Percentiles rank a stretch among this genome's conserved stretches.
These are phyloP conservation scores for Apiotrichum siamense DNA, from an alignment of 1,284 basidiomycete genomes.

Conservation along the genomic window DNA sequence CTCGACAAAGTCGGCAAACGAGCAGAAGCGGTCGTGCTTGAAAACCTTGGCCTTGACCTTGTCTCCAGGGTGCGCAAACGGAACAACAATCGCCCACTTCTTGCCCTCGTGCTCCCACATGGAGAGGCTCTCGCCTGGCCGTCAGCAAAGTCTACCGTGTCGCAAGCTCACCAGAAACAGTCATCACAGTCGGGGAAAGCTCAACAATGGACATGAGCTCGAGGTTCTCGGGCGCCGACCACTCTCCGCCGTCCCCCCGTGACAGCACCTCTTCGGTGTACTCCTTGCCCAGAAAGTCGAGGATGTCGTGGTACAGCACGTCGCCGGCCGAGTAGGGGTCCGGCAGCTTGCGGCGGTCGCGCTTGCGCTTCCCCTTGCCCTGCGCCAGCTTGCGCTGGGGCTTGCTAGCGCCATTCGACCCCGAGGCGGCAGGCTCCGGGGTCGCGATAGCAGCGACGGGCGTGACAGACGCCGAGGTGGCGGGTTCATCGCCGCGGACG, in stretches of 20 bases:
- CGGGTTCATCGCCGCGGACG: constrained; percentile 4
- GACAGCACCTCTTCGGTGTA: constrained; percentile 54
- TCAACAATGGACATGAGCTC: constrained; percentile 59
- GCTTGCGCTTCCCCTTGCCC: constrained; percentile 23
- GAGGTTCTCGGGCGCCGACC: constrained; percentile 51
- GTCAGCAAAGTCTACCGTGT: background rate
- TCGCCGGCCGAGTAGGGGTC: constrained; percentile 68
- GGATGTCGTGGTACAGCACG: constrained; percentile 66
- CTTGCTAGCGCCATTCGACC: background rate
- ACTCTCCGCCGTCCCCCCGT: constrained; percentile 54
- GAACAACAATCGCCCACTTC: constrained; percentile 70
- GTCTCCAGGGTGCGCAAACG: constrained; percentile 78
- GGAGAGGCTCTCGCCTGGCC: constrained; percentile 25
- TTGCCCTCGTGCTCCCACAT: constrained; percentile 36
- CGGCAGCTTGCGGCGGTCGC: constrained; percentile 46
- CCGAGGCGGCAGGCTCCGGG: background rate
- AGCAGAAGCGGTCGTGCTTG: constrained; percentile 58
- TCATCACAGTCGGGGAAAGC: constrained; percentile 53
- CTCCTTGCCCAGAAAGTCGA: constrained; percentile 60
- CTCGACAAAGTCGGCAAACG: constrained; percentile 67
- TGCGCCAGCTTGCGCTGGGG: constrained; percentile 5
- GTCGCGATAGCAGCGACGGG: background rate
- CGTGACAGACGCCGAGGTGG: background rate
- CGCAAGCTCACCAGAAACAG: constrained; percentile 20
- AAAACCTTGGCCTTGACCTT: constrained; percentile 65